Percentiles rank a stretch among this genome's conserved stretches.
phyloP scores from a whole-genome alignment of 768 basidiomycete species.

The Lactarius akahatsu region DNA sequence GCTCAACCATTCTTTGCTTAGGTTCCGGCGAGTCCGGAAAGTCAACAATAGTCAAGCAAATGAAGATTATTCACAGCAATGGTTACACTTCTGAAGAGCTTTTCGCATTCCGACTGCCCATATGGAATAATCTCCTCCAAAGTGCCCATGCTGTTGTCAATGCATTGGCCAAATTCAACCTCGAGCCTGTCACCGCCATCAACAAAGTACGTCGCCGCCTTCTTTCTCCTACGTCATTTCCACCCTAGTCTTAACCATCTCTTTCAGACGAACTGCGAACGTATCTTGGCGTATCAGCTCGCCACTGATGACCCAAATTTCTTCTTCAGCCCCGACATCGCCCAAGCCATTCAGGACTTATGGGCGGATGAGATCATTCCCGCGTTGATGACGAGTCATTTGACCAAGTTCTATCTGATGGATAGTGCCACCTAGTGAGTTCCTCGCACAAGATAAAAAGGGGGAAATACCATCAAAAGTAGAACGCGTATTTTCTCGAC shows the following conservation, averaged over 20 bases:
- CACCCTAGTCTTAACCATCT: constrained; percentile 27
- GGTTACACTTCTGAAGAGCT: constrained; percentile 82
- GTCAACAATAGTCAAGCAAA: constrained; percentile 94
- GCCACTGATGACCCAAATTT: constrained; percentile 44
- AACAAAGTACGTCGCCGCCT: constrained; percentile 50
- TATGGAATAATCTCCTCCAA: constrained; percentile 84
- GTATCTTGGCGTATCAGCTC: constrained; percentile 55
- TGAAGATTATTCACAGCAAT: constrained; percentile 96
- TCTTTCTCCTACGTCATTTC: not conserved
- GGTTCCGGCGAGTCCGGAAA: constrained; percentile 96
- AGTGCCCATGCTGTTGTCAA: constrained; percentile 82
- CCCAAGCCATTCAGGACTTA: constrained; percentile 63
- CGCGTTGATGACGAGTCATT: constrained; percentile 49
- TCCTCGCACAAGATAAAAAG: not conserved
- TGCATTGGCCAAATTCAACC: constrained; percentile 82
- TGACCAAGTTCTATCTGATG: constrained; percentile 87
- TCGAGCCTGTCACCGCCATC: constrained; percentile 65
- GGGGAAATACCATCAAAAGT: too few relatives aligned
- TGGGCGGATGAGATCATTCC: constrained; percentile 66
- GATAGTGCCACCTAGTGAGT: constrained; percentile 89
- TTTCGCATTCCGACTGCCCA: constrained; percentile 66
- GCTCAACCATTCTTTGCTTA: constrained; percentile 35
- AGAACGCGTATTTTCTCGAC: too few relatives aligned
- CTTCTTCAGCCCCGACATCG: constrained; percentile 57
- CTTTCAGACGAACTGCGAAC: constrained; percentile 49